These are phyloP conservation scores for Yarrowia alimentaria DNA, from an alignment of 805 yeast genomes.

Conservation along the genomic window DNA sequence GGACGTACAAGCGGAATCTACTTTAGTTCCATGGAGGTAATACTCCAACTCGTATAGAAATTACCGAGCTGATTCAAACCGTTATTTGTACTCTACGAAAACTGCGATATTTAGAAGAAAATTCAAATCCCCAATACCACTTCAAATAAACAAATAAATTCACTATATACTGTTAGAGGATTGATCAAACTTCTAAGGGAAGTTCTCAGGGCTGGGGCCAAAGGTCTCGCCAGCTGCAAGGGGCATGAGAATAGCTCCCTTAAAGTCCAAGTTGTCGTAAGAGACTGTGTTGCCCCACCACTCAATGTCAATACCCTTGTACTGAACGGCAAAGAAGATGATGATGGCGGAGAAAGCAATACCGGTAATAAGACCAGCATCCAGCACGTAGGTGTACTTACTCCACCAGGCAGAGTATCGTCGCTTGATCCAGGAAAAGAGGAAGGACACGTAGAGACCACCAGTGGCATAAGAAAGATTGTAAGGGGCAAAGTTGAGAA, in stretches of 20 bases:
- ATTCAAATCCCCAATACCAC: too few relatives aligned
- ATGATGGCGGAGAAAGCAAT: conserved; percentile 49
- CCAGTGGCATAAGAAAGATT: conserved; percentile 47
- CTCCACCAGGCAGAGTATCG: conserved; percentile 53
- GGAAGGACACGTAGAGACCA: conserved; percentile 44
- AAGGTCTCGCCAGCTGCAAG: conserved; percentile 20
- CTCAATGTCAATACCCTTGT: conserved; percentile 37
- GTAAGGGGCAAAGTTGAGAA: conserved; percentile 45
- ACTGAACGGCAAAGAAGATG: conserved; percentile 46
- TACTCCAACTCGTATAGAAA: too few relatives aligned
- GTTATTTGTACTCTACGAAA: too few relatives aligned
- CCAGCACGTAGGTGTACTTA: conserved; percentile 50
- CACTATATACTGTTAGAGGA: too few relatives aligned
- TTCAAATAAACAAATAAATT: too few relatives aligned
- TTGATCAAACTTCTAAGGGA: too few relatives aligned
- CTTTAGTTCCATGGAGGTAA: too few relatives aligned
- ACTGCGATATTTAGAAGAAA: too few relatives aligned
- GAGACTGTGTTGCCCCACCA: conserved; percentile 52
- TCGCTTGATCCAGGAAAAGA: conserved; percentile 48
- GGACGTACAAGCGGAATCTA: too few relatives aligned
- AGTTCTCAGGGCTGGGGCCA: conserved; percentile 26
- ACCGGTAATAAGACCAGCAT: conserved; percentile 51
- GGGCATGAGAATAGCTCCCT: conserved; percentile 1
- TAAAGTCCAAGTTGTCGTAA: conserved; percentile 28
- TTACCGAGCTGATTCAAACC: too few relatives aligned